These are phyloP conservation scores for Myxozyma nipponensis DNA, from an alignment of 805 yeast species.

Conservation along the genomic window DNA sequence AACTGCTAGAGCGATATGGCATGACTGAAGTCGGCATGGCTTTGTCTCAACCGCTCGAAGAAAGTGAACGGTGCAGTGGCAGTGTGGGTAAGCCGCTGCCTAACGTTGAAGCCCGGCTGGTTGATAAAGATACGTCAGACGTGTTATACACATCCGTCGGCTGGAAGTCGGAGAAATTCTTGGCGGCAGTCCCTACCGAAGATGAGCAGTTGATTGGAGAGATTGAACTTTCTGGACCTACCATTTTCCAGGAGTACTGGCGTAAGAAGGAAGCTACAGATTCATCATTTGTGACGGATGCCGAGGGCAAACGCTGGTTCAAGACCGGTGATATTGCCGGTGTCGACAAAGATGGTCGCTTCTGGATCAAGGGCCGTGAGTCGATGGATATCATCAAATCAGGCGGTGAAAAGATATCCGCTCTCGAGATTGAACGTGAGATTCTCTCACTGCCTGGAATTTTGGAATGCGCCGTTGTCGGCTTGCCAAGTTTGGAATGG, in stretches of 20 bases:
- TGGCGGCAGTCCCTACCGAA: constrained; percentile 19
- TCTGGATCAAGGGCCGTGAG: constrained; percentile 44
- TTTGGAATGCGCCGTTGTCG: constrained; percentile 36
- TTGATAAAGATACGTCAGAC: constrained; percentile 31
- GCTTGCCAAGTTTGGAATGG: constrained; percentile 35
- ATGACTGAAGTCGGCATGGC: constrained; percentile 41
- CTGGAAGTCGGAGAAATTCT: constrained; percentile 25
- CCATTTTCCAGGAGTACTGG: constrained; percentile 50
- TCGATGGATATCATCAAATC: constrained; percentile 39
- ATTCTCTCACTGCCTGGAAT: constrained; percentile 34
- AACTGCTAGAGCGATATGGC: constrained; percentile 37
- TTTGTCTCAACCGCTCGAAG: constrained; percentile 33
- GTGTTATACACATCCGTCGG: constrained; percentile 27
- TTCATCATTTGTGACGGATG: constrained; percentile 44
- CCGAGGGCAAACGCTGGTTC: constrained; percentile 44
- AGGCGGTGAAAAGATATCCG: constrained; percentile 38
- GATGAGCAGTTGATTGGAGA: constrained; percentile 43
- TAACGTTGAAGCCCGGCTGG: constrained; percentile 33
- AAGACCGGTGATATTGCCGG: constrained; percentile 57
- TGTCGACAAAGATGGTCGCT: constrained; percentile 44
- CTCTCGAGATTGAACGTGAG: constrained; percentile 38
- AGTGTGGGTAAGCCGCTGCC: constrained; percentile 37
- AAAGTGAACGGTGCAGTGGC: constrained; percentile 30
- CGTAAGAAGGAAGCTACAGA: constrained; percentile 48
- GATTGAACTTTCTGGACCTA: constrained; percentile 51